Percentiles rank a stretch among this genome's conserved stretches.
These are phyloP conservation scores for Coprinopsis marcescibilis DNA, from an alignment of 768 basidiomycete species.

Conservation along the genomic window DNA sequence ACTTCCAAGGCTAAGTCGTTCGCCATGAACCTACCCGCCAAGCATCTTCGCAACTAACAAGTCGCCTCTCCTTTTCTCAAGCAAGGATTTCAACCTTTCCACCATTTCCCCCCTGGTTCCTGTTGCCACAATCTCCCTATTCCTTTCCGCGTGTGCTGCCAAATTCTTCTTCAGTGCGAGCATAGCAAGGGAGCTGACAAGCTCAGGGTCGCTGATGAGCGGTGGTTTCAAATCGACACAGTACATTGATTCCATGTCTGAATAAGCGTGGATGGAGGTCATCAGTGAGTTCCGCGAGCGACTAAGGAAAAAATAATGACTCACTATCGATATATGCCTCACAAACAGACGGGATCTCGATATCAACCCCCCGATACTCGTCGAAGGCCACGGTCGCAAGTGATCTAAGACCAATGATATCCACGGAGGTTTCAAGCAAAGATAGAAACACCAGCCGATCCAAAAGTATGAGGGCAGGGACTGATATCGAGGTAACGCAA, in stretches of 20 bases:
- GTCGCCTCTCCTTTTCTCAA: no score
- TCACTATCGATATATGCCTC: slow-evolving; percentile 50
- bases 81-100: slow-evolving; percentile 43
- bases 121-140: slow-evolving; percentile 36
- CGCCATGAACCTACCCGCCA: no score
- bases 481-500: slow-evolving; percentile 48
- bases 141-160: slow-evolving; percentile 44
- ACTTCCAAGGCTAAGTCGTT: no score
- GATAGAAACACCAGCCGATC: slow-evolving; percentile 43
- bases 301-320: slow-evolving; percentile 16
- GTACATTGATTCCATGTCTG: slow-evolving; percentile 46
- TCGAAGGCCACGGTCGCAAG: slow-evolving; percentile 18
- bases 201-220: slow-evolving; percentile 38
- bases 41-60: no score
- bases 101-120: slow-evolving; percentile 48
- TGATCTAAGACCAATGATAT: slow-evolving; percentile 53
- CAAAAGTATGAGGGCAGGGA: slow-evolving; percentile 49
- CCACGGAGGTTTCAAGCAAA: slow-evolving; percentile 47
- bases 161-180: slow-evolving; percentile 53
- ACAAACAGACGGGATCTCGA: slow-evolving; percentile 51
- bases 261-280: background rate
- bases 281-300: background rate
- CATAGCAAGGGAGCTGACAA: slow-evolving; percentile 36
- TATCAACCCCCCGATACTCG: slow-evolving; percentile 32
- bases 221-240: slow-evolving; percentile 42